Percentiles rank a stretch among this genome's conserved stretches.
Evolutionary conservation across 257 asterid species (phyloP).

Genomic region (Penstemon eatonii): DNA sequence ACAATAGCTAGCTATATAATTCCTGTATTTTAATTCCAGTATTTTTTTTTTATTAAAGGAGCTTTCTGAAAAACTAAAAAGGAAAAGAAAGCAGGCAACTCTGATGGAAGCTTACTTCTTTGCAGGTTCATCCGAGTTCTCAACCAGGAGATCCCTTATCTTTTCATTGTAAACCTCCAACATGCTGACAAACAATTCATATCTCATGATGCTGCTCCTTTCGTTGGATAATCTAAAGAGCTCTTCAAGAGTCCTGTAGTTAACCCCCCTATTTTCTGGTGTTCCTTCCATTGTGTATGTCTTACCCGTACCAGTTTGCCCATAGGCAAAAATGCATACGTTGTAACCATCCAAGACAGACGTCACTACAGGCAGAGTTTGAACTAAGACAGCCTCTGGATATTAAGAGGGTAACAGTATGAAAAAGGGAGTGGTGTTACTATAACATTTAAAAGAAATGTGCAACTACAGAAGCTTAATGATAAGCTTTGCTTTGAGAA

Average conservation of each 20-base stretch:
- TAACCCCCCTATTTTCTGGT: constrained; percentile 83
- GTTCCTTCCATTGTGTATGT: constrained; percentile 97
- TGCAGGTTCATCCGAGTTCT: constrained; percentile 64
- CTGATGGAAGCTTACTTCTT: constrained; percentile 68
- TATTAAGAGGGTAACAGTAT: constrained; percentile 21
- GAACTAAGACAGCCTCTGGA: constrained; percentile 74
- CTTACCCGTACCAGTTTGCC: constrained; percentile 86
- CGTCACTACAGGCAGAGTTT: constrained; percentile 84
- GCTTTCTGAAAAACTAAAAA: background rate
- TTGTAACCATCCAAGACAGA: constrained; percentile 95
- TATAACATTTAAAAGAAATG: constrained; percentile 8
- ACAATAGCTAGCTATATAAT: background rate
- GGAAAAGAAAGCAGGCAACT: constrained; percentile 21
- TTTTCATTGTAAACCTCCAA: constrained; percentile 96
- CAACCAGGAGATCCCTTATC: constrained; percentile 87
- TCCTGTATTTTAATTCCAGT: background rate
- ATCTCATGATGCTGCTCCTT: constrained; percentile 65
- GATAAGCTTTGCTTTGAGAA: constrained; percentile 2
- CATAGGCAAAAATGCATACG: constrained; percentile 95
- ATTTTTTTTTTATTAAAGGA: background rate
- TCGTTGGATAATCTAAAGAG: constrained; percentile 67
- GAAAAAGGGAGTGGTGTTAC: constrained; percentile 4
- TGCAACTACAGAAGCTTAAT: background rate
- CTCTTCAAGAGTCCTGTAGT: constrained; percentile 83
- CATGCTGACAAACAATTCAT: constrained; percentile 89